Conservation (phyloP, 2,329 filamentous ascomycete genomes). For the Ceratocystis alfenasii region DNA sequence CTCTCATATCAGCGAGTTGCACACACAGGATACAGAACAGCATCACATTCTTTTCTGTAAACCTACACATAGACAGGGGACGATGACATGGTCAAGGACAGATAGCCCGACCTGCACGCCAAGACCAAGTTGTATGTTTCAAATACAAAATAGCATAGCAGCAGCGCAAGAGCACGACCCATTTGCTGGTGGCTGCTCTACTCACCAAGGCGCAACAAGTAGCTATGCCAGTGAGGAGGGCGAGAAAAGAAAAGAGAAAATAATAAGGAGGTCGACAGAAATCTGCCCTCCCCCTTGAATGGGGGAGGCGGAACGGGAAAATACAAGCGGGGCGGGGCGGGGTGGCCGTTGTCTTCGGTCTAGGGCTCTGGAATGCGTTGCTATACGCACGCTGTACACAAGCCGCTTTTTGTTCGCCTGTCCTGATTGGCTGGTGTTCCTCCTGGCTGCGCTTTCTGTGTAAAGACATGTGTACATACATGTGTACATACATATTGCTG, state of each 20-base stretch:
- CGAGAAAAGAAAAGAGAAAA: neutral
- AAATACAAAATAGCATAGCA: neutral
- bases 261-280: neutral
- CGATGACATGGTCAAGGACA: neutral
- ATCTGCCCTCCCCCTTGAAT: neutral
- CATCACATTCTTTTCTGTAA: neutral
- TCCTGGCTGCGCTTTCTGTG: too few species aligned
- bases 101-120: neutral
- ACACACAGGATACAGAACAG: neutral
- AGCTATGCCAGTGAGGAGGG: neutral
- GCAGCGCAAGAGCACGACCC: neutral
- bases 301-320: neutral
- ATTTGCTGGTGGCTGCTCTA: neutral
- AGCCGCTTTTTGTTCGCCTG: neutral
- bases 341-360: neutral
- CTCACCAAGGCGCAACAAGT: neutral
- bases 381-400: neutral
- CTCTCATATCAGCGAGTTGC: slow-evolving; percentile 1
- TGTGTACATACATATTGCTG: too few species aligned
- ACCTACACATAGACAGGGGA: neutral
- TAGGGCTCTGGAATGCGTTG: neutral
- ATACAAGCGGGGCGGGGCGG: slow-evolving; percentile 2
- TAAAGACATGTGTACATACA: too few species aligned
- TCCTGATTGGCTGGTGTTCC: too few species aligned
- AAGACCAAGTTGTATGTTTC: slow-evolving; percentile 1